Percentiles rank a stretch among this genome's conserved stretches.
Conservation (phyloP, 2,329 filamentous ascomycete genomes). For the Aspergillus niger region DNA sequence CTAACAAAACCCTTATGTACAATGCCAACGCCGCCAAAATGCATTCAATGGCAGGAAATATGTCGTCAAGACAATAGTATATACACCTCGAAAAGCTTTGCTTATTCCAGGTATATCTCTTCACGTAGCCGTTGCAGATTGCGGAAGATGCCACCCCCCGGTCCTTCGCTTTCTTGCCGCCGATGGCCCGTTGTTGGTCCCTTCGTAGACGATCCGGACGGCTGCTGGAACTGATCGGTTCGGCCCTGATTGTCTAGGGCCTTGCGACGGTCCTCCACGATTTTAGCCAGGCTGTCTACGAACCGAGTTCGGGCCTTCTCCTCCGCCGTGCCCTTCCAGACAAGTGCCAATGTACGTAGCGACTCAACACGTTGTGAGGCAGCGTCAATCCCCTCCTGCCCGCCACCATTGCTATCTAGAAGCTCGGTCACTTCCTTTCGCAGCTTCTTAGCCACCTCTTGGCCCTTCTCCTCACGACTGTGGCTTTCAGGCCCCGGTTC, state of each 20-base stretch:
- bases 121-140: conserved; percentile 56
- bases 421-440: conserved; percentile 70
- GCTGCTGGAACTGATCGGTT: conserved; percentile 32
- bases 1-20: neutral
- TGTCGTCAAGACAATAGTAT: neutral
- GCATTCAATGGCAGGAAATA: neutral
- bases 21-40: neutral
- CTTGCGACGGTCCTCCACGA: conserved; percentile 73
- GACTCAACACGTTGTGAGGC: conserved; percentile 75
- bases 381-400: conserved; percentile 65
- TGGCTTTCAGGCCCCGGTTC: conserved; percentile 67
- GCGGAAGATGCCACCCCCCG: conserved; percentile 54
- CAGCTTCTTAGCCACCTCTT: conserved; percentile 69
- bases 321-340: conserved; percentile 96
- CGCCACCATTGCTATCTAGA: conserved; percentile 60
- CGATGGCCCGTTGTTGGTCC: conserved; percentile 18
- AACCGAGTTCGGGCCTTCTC: conserved; percentile 82
- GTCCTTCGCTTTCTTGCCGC: conserved; percentile 39
- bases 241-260: conserved; percentile 45
- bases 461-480: conserved; percentile 81
- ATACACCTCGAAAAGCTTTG: neutral
- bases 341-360: conserved; percentile 70
- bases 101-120: conserved; percentile 55
- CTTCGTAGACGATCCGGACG: neutral
- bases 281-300: conserved; percentile 76